phyloP scores from a whole-genome alignment of 1,284 basidiomycete genomes.

The Trametes pubescens region DNA sequence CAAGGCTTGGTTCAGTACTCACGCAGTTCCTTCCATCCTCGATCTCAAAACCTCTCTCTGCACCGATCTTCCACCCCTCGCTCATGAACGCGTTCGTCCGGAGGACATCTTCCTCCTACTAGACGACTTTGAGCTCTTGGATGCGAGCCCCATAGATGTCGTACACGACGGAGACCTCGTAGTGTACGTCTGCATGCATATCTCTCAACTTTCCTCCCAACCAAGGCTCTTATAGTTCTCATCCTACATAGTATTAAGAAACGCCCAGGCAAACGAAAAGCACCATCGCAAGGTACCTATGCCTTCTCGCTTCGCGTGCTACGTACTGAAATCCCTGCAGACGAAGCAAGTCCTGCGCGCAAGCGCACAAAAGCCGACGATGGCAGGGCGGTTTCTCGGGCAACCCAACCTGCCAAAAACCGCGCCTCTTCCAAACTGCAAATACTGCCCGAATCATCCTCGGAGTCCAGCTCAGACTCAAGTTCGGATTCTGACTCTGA shows the following conservation, averaged over 20 bases:
- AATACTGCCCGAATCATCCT: constrained; percentile 10
- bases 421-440: background rate
- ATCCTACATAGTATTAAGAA: constrained; percentile 33
- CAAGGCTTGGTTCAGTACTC: constrained; percentile 52
- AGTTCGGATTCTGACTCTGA: constrained; percentile 27
- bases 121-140: constrained; percentile 56
- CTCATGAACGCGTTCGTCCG: constrained; percentile 27
- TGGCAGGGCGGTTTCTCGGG: constrained; percentile 3
- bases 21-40: constrained; percentile 36
- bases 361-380: constrained; percentile 31
- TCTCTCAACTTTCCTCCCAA: constrained; percentile 10
- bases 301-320: background rate
- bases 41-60: constrained; percentile 44
- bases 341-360: constrained; percentile 19
- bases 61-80: constrained; percentile 37
- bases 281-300: constrained; percentile 22
- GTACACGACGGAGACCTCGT: constrained; percentile 55
- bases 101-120: constrained; percentile 46
- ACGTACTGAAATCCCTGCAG: constrained; percentile 1
- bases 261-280: constrained; percentile 32
- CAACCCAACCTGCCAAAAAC: background rate
- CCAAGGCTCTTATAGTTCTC: constrained; percentile 37
- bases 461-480: constrained; percentile 31
- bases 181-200: constrained; percentile 42
- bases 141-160: constrained; percentile 47